A percentile compares a stretch with the other conserved stretches of the same genome.
Evolutionary conservation across 495 filamentous ascomycete genomes (phyloP).

Genomic region (Penicillium manginii): DNA sequence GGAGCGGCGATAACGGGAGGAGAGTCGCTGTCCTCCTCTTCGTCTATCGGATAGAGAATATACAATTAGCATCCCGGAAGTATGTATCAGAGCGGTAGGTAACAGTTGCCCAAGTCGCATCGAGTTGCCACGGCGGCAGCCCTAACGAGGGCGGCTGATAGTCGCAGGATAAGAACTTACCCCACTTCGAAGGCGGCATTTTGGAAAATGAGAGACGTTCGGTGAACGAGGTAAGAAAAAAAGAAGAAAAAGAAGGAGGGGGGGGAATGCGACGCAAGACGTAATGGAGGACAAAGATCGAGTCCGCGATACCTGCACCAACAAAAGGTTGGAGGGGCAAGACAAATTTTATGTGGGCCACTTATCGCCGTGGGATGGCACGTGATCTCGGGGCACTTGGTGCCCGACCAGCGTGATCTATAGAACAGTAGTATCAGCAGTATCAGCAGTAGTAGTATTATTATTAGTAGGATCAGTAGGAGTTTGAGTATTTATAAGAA

Average conservation of each 20-base stretch:
- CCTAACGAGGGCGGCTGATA: conserved; percentile 2
- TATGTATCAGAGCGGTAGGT: no score
- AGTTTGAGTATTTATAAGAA: no score
- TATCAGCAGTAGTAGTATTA: neutral
- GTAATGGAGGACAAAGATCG: conserved; percentile 16
- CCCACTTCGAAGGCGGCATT: conserved; percentile 57
- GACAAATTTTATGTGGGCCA: conserved; percentile 43
- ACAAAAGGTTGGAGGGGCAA: conserved; percentile 30
- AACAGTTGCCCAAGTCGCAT: neutral
- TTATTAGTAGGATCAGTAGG: no score
- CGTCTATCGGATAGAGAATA: conserved; percentile 52
- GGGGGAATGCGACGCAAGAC: conserved; percentile 22
- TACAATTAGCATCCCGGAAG: conserved; percentile 18
- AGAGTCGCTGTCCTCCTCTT: conserved; percentile 66
- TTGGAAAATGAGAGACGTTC: conserved; percentile 22
- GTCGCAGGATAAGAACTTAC: conserved; percentile 41
- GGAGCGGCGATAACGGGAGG: conserved; percentile 61
- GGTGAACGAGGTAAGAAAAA: conserved; percentile 9
- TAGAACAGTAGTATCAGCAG: neutral
- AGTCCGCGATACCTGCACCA: conserved; percentile 28
- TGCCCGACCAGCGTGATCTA: conserved; percentile 28
- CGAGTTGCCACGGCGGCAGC: neutral
- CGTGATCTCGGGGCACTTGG: conserved; percentile 25
- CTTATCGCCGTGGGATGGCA: conserved; percentile 30
- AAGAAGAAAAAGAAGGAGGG: conserved; percentile 13